Evolutionary conservation across 805 yeast genomes (phyloP), one percentile per base, ranked within the genome.

Genomic region (Candida xyloterini): DNA sequence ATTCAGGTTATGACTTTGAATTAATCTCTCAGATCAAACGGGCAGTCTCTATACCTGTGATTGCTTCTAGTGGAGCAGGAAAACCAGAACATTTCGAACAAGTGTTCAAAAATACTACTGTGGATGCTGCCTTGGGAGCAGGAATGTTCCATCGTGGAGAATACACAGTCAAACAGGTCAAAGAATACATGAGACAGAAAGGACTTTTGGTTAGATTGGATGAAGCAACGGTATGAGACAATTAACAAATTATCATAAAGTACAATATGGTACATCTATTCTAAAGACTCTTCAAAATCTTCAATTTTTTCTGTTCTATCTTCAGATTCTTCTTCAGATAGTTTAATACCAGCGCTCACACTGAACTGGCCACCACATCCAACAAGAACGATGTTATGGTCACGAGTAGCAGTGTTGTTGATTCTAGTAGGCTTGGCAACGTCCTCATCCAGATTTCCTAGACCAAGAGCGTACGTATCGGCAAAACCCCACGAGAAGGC

Each of bases 341-440:
- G 56, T 52, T 76, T 78, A 25, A 73, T 63, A 39, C 98, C 97
- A 28, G 89, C 97, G 59, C 91, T 76, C 7, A 89, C 83, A 38
- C 95, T 84, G 57, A 87, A 93, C 66, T 93, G 99, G 15, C 98
- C 99, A 46, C 99, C 99, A 33, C 93, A 93, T n/a, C 95, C 90
- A 47, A 85, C 75, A 31, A 78, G 48, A 30, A 69, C 58, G 51
- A 93, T 87, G 47, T 82, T 76, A 40, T 85, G 82, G 40, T 76
- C 77, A 53, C 79, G 84, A 1, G 97, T 89, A 2, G 99, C 99
- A 4, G 98, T 93, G 62, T 95, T 93, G 51, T 81, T 79, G 53
- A 93, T 87, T 62, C 91, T 77, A 0, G 96, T 85, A 30, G 99
- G 99, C 15, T 69, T 68, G 38, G 80, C 95, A 39, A 88, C 84